phyloP scores from a whole-genome alignment of 306 rosid species.

The Prunus salicina region DNA sequence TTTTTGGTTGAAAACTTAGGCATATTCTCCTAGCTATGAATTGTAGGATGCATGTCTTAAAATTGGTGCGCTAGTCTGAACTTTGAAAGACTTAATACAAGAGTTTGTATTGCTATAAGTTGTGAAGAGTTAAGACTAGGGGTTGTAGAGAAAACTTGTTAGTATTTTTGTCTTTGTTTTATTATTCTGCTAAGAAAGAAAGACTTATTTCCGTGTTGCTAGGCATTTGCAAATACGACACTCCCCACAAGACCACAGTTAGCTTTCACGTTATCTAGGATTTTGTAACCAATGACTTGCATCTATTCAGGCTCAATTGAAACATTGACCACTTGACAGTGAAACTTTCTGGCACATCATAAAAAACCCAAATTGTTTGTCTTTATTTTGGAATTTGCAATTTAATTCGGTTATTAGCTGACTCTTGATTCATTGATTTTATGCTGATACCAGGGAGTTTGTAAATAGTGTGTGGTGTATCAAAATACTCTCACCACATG shows the following conservation, averaged over 20 bases:
- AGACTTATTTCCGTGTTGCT: neutral
- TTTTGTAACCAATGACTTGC: neutral
- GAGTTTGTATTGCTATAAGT: neutral
- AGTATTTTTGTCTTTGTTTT: neutral
- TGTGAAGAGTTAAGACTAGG: neutral
- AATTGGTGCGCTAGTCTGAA: neutral
- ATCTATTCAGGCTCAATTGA: neutral
- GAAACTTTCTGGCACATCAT: neutral
- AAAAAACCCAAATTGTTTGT: neutral
- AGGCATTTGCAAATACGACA: neutral
- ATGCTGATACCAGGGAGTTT: conserved; percentile 68
- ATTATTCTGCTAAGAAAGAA: neutral
- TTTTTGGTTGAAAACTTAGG: neutral
- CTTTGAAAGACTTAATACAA: neutral
- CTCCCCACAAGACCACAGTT: neutral
- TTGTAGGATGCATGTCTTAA: neutral
- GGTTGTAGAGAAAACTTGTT: neutral
- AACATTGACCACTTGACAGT: neutral
- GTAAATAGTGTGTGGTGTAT: conserved; percentile 94
- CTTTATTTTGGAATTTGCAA: neutral
- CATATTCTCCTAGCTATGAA: neutral
- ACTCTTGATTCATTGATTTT: neutral
- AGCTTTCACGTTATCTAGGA: neutral
- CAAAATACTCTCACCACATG: conserved; percentile 94
- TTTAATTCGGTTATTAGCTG: neutral